Conservation (phyloP, 371 early-diverging fungal genomes). For the Choanephora cucurbitarum region DNA sequence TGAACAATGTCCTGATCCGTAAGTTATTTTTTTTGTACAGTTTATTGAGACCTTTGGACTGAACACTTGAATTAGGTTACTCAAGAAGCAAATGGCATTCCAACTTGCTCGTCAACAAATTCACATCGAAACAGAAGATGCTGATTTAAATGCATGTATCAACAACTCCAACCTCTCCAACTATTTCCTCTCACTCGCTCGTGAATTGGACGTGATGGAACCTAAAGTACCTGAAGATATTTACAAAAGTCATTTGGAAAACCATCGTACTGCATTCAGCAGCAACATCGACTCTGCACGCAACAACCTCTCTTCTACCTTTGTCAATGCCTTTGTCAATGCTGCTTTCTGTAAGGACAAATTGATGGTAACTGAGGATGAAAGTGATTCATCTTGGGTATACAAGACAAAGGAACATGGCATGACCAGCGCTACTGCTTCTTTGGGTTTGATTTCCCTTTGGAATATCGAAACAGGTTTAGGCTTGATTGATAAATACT, state of each 20-base stretch:
- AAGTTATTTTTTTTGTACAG: constrained; percentile 38
- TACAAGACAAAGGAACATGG: constrained; percentile 97
- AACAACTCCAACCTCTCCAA: constrained; percentile 86
- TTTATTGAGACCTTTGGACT: not conserved
- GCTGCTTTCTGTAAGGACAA: constrained; percentile 95
- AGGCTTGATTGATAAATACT: constrained; percentile 90
- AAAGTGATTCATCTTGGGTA: constrained; percentile 78
- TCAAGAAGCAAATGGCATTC: constrained; percentile 95
- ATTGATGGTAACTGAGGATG: constrained; percentile 78
- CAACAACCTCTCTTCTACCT: constrained; percentile 94
- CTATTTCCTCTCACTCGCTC: constrained; percentile 85
- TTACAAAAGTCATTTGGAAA: constrained; percentile 95
- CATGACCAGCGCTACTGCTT: constrained; percentile 95
- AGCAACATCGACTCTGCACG: constrained; percentile 89
- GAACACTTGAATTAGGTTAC: constrained; percentile 39
- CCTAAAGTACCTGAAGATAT: constrained; percentile 97
- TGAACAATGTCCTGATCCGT: constrained; percentile 80
- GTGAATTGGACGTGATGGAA: constrained; percentile 93
- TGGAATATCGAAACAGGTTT: constrained; percentile 96
- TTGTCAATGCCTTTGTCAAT: constrained; percentile 98
- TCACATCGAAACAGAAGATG: constrained; percentile 78
- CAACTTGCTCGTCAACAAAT: constrained; percentile 92
- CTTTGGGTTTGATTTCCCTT: constrained; percentile 86
- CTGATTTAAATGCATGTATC: constrained; percentile 82
- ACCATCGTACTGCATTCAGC: constrained; percentile 67